These are phyloP conservation scores for Chlorella ohadii DNA, from an alignment of 139 green algal species.

Conservation along the genomic window DNA sequence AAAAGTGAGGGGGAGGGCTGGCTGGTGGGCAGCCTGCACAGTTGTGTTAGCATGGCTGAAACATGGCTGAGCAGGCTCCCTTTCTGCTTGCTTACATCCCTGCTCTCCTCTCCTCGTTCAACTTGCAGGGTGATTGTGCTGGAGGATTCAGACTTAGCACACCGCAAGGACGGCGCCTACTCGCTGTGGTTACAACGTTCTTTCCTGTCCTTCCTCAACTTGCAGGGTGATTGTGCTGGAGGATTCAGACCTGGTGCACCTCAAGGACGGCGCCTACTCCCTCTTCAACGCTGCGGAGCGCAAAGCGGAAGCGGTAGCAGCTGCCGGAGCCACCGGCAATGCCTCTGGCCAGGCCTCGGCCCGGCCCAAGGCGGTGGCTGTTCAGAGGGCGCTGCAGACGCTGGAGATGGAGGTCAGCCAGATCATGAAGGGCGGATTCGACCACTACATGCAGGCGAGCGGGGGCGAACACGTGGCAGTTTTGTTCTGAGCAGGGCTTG, in stretches of 20 bases:
- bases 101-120: not conserved
- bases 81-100: too few species aligned
- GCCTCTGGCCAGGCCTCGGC: conserved; percentile 1
- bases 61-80: too few species aligned
- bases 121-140: conserved; percentile 81
- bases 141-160: conserved; percentile 95
- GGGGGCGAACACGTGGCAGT: too few species aligned
- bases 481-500: too few species aligned
- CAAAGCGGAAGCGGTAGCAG: conserved; percentile 1
- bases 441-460: conserved; percentile 87
- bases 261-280: conserved; percentile 66
- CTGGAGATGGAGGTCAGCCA: conserved; percentile 94
- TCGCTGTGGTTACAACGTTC: conserved; percentile 41
- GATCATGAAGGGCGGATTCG: conserved; percentile 97
- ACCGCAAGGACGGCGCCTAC: conserved; percentile 73
- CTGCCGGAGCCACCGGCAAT: not conserved
- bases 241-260: conserved; percentile 94
- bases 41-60: too few species aligned
- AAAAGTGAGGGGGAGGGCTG: conserved; percentile 61
- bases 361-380: conserved; percentile 15
- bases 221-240: conserved; percentile 89
- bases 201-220: not conserved
- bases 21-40: not conserved
- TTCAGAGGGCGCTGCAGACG: conserved; percentile 81
- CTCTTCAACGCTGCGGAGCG: conserved; percentile 73